phyloP scores from a whole-genome alignment of 441 rosid species.

The Macaranga tanarius region DNA sequence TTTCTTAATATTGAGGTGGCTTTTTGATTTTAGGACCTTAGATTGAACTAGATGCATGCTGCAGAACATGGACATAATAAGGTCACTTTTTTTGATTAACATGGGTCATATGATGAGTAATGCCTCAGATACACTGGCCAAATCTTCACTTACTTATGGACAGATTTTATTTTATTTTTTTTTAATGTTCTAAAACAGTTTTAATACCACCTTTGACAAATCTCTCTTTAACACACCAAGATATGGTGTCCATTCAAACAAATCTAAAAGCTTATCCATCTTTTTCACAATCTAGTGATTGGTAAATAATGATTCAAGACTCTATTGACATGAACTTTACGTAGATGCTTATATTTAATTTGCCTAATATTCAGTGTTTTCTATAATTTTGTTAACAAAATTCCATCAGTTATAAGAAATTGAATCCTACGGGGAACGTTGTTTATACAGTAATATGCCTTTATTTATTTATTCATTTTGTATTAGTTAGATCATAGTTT shows the following conservation, averaged over 20 bases:
- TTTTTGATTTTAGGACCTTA: background rate
- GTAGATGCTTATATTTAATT: background rate
- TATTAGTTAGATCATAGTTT: background rate
- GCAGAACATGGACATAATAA: background rate
- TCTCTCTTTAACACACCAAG: background rate
- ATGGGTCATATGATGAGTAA: background rate
- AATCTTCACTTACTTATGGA: background rate
- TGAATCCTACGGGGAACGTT: background rate
- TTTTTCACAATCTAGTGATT: background rate
- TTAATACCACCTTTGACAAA: too few species aligned
- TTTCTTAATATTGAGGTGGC: conserved; percentile 7
- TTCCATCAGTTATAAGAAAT: background rate
- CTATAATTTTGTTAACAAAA: background rate
- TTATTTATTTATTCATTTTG: background rate
- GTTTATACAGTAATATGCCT: background rate
- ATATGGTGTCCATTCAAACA: background rate
- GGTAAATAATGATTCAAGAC: background rate
- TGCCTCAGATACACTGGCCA: background rate
- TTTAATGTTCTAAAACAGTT: background rate
- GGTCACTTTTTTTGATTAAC: background rate
- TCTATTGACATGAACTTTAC: background rate
- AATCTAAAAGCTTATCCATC: conserved; percentile 1
- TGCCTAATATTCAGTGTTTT: background rate
- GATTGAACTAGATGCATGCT: conserved; percentile 4
- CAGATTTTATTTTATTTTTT: too few species aligned